phyloP scores from a whole-genome alignment of 2,329 filamentous ascomycete genomes.

The Phyllosticta paracitricarpa region DNA sequence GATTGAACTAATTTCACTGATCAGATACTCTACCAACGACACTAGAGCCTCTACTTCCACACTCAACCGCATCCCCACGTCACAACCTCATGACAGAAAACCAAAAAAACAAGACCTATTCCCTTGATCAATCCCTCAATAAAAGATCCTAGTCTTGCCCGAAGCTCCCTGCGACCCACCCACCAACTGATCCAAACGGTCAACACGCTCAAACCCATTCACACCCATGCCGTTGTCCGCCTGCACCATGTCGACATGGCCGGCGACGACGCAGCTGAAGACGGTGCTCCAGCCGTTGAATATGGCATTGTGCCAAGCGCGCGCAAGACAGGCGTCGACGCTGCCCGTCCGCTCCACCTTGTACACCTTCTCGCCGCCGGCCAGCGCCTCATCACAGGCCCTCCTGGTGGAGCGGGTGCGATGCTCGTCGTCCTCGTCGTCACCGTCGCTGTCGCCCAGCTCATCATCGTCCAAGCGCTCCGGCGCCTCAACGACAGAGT shows the following conservation, averaged over 20 bases:
- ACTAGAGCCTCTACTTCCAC: no score
- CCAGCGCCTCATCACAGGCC: not conserved
- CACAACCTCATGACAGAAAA: no score
- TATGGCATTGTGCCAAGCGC: conserved; percentile 5
- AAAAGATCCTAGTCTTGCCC: not conserved
- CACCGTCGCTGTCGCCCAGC: not conserved
- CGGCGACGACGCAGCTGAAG: not conserved
- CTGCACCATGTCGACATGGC: not conserved
- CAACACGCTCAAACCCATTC: not conserved
- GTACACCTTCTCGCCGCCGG: not conserved
- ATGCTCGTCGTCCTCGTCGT: not conserved
- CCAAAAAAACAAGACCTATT: no score
- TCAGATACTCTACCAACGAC: no score
- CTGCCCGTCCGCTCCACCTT: not conserved
- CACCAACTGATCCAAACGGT: not conserved
- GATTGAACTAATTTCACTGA: no score
- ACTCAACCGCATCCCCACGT: no score
- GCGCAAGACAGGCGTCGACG: not conserved
- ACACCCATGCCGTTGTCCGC: not conserved
- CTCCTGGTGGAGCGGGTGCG: no score
- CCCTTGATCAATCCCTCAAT: not conserved
- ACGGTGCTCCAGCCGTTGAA: conserved; percentile 3
- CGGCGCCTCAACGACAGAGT: conserved; percentile 4
- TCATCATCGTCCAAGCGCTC: not conserved
- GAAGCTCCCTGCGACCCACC: not conserved